Conservation (phyloP, 192 early-diverging fungal species). For the Coemansia sp. region DNA sequence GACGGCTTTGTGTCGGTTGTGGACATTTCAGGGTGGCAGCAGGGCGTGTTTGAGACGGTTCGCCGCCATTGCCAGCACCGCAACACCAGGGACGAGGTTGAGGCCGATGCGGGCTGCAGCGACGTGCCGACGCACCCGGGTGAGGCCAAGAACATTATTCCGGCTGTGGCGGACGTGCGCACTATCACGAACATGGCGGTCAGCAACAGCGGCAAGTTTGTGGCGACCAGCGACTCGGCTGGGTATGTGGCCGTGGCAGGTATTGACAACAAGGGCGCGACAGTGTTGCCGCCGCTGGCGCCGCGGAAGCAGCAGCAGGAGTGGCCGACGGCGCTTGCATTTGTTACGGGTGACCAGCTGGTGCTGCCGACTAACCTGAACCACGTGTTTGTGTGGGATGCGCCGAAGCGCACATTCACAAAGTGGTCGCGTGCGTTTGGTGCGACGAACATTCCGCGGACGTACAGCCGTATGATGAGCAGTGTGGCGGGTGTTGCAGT, state of each 20-base stretch:
- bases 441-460: constrained; percentile 58
- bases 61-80: constrained; percentile 68
- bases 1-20: constrained; percentile 76
- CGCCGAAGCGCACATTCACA: constrained; percentile 61
- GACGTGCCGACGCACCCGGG: constrained; percentile 50
- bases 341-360: constrained; percentile 23
- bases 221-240: constrained; percentile 75
- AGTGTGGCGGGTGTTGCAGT: constrained; percentile 72
- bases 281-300: constrained; percentile 13
- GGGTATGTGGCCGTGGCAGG: constrained; percentile 75
- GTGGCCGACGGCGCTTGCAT: constrained; percentile 31
- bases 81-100: constrained; percentile 39
- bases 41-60: constrained; percentile 59
- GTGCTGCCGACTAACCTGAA: constrained; percentile 65
- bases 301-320: constrained; percentile 10
- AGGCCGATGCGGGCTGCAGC: constrained; percentile 46
- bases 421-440: constrained; percentile 81
- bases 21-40: constrained; percentile 66
- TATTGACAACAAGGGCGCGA: constrained; percentile 61
- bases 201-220: constrained; percentile 75
- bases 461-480: constrained; percentile 64
- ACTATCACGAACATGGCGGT: constrained; percentile 72
- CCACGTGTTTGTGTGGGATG: constrained; percentile 71
- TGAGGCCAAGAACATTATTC: constrained; percentile 15
- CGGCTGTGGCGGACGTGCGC: constrained; percentile 40